Evolutionary conservation across 352 stramenopile species (phyloP), one percentile per base, ranked within the genome.

Genomic region (Phytophthora pseudosyringae): DNA sequence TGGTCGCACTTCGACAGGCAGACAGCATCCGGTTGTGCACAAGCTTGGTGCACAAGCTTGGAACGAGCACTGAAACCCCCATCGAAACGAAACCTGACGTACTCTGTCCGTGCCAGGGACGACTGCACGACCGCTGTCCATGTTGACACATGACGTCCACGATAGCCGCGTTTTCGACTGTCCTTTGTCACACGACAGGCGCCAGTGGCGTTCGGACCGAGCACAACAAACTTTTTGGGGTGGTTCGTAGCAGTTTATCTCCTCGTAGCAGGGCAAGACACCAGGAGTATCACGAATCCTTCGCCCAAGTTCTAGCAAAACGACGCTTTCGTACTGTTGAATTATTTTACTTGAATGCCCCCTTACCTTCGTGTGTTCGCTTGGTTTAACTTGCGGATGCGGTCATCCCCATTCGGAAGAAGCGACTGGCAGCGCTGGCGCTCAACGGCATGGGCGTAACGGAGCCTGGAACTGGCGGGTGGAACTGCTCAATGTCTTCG

Each of bases 401-500:
- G 3, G 71, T 88, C 74, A 84, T 88, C 25, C 78, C 76, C 62
- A 83, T 77, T 28, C 69, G 57, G 60, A 85, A 85, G 69, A 76
- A 82, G 18, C 76, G 67, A 35, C 60, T 78, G 15, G 60, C 56
- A 39, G 50, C 55, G 21, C 21, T 21, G 9, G 46, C 45, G 16
- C 40, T 67, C 15, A 69, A 28, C 26, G 63, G 56, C 8, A 75
- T 52, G 3, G 63, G 67, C 15, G 61, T 58, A 40, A 68, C 45
- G 5, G 58, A 71, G 9, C 44, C 18, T 32, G 75, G 59, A 28
- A 75, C 43, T 12, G 59, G 62, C 9, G 78, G 73, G 28, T 91
- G 82, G 47, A 89, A 91, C 11, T 80, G 54, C 51, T 78, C 76
- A 39, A 91, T 81, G 44, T 91, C 82, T 52, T 91, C 73, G 47